phyloP scores from a whole-genome alignment of 192 early-diverging fungal genomes.

The Dissophora ornata region DNA sequence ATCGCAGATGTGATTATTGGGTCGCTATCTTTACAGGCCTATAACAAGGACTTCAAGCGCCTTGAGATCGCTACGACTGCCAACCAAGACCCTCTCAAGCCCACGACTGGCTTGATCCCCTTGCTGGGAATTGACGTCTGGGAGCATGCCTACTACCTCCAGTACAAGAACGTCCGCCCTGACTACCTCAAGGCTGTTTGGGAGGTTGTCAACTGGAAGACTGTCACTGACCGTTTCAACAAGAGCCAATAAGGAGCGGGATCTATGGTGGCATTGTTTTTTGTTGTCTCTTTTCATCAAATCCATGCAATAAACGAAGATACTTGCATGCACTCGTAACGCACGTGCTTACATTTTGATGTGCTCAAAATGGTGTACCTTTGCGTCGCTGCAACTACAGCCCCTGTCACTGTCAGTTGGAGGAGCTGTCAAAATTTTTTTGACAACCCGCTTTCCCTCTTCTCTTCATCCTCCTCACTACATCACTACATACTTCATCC shows the following conservation, averaged over 20 bases:
- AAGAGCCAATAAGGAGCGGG: slow-evolving; percentile 61
- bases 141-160: slow-evolving; percentile 97
- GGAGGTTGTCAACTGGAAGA: slow-evolving; percentile 98
- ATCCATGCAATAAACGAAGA: too few relatives aligned
- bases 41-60: slow-evolving; percentile 79
- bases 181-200: slow-evolving; percentile 96
- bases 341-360: too few relatives aligned
- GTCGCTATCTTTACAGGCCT: slow-evolving; percentile 62
- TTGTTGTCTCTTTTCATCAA: too few relatives aligned
- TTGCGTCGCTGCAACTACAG: too few relatives aligned
- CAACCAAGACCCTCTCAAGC: slow-evolving; percentile 86
- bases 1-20: not conserved
- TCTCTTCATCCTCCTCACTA: not conserved
- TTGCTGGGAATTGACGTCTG: slow-evolving; percentile 94
- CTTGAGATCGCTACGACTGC: slow-evolving; percentile 89
- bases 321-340: too few relatives aligned
- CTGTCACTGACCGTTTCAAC: slow-evolving; percentile 86
- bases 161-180: slow-evolving; percentile 98
- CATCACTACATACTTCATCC: slow-evolving; percentile 6
- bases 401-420: too few relatives aligned
- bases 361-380: not conserved
- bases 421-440: slow-evolving; percentile 1
- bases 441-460: not conserved
- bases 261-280: too few relatives aligned
- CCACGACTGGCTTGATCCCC: slow-evolving; percentile 74